These are phyloP conservation scores for Phylloporus rhodoxanthus DNA, from an alignment of 768 basidiomycete genomes.

Conservation along the genomic window DNA sequence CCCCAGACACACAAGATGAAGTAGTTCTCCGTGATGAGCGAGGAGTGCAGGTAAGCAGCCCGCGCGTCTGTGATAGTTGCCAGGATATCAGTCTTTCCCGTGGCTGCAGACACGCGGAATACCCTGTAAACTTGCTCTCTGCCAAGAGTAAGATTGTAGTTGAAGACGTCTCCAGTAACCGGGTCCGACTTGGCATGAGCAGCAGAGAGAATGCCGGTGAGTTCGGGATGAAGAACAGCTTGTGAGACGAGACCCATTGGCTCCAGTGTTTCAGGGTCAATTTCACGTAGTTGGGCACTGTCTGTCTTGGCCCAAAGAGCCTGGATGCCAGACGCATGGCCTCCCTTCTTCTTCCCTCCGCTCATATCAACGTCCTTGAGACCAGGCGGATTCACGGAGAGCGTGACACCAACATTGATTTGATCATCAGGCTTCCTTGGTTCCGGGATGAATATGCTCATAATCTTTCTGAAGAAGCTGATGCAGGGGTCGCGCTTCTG, in stretches of 20 bases:
- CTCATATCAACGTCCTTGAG: constrained; percentile 20
- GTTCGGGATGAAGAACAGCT: constrained; percentile 26
- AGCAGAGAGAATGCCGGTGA: constrained; percentile 30
- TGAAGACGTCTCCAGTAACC: constrained; percentile 32
- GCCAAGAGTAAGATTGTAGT: constrained; percentile 32
- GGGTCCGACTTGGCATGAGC: constrained; percentile 37
- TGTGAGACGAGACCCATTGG: constrained; percentile 30
- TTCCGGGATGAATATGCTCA: constrained; percentile 26
- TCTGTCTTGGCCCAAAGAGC: constrained; percentile 33
- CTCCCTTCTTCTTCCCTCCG: constrained; percentile 15
- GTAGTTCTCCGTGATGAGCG: constrained; percentile 34
- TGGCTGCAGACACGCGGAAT: constrained; percentile 31
- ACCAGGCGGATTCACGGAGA: constrained; percentile 28
- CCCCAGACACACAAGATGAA: constrained; percentile 35
- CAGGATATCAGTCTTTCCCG: constrained; percentile 30
- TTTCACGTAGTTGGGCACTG: constrained; percentile 21
- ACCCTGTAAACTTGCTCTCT: constrained; percentile 25
- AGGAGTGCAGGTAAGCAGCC: constrained; percentile 35
- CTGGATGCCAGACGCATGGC: constrained; percentile 24
- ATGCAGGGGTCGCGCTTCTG: constrained; percentile 32
- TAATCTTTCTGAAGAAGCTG: constrained; percentile 29
- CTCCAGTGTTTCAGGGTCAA: constrained; percentile 35
- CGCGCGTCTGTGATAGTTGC: constrained; percentile 36
- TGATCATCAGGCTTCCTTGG: not conserved
- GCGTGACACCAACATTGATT: constrained; percentile 24